phyloP scores from a whole-genome alignment of 306 rosid species.

The Prosopis cineraria region DNA sequence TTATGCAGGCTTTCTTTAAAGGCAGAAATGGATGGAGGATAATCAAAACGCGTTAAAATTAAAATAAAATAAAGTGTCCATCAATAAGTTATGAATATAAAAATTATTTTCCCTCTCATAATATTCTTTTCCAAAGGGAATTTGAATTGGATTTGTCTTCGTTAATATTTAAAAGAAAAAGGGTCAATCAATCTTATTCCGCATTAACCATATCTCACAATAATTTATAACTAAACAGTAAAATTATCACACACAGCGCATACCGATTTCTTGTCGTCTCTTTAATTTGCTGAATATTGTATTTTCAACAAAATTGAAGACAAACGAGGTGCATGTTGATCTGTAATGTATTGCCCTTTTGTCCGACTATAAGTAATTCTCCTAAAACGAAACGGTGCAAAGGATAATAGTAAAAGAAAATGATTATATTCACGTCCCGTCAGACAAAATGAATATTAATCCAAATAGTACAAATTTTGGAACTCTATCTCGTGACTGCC shows the following conservation, averaged over 20 bases:
- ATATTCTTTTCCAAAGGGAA: background rate
- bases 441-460: conserved; percentile 51
- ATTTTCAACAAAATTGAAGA: background rate
- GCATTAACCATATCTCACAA: background rate
- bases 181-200: background rate
- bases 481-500: conserved; percentile 73
- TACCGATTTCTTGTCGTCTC: conserved; percentile 3
- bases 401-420: conserved; percentile 34
- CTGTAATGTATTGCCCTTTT: conserved; percentile 12
- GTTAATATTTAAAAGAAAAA: background rate
- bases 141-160: conserved; percentile 15
- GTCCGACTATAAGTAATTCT: background rate
- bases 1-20: background rate
- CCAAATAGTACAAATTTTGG: conserved; percentile 59
- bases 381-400: conserved; percentile 6
- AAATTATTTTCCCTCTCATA: background rate
- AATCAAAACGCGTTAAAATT: background rate
- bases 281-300: background rate
- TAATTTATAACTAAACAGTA: background rate
- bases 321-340: conserved; percentile 11
- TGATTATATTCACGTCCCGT: conserved; percentile 45
- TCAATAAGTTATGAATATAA: background rate
- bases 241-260: conserved; percentile 2
- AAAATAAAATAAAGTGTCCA: background rate
- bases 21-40: background rate